These are phyloP conservation scores for Loxodes magnus DNA, from an alignment of 73 alveolate species.

Conservation along the genomic window DNA sequence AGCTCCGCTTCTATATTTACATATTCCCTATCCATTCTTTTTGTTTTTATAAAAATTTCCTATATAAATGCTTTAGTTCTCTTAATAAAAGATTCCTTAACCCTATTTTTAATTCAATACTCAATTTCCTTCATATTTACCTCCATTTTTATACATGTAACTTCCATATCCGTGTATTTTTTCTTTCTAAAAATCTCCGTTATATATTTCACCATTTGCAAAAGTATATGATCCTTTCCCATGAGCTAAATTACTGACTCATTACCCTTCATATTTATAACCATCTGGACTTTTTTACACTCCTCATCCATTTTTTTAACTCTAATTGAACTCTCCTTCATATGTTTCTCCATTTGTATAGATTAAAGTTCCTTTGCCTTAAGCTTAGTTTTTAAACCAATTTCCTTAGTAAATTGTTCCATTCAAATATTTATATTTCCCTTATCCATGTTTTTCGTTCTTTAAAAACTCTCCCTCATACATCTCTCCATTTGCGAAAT, in stretches of 20 bases:
- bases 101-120: background rate
- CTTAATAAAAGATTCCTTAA: background rate
- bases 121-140: background rate
- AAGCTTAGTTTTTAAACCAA: background rate
- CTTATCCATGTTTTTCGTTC: background rate
- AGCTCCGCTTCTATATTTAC: background rate
- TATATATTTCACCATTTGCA: background rate
- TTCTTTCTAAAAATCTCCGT: background rate
- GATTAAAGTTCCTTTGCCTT: background rate
- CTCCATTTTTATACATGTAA: background rate
- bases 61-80: background rate
- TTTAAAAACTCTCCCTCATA: background rate
- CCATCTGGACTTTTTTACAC: background rate
- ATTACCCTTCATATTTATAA: background rate
- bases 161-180: background rate
- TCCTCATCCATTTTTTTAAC: background rate
- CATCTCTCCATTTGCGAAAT: background rate
- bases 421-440: background rate
- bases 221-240: background rate
- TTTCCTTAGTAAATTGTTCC: background rate
- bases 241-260: background rate
- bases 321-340: background rate
- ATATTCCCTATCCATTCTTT: background rate
- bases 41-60: background rate
- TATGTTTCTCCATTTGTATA: background rate